Conservation (phyloP, 2,329 filamentous ascomycete genomes). For the Tetracladium maxilliforme region DNA sequence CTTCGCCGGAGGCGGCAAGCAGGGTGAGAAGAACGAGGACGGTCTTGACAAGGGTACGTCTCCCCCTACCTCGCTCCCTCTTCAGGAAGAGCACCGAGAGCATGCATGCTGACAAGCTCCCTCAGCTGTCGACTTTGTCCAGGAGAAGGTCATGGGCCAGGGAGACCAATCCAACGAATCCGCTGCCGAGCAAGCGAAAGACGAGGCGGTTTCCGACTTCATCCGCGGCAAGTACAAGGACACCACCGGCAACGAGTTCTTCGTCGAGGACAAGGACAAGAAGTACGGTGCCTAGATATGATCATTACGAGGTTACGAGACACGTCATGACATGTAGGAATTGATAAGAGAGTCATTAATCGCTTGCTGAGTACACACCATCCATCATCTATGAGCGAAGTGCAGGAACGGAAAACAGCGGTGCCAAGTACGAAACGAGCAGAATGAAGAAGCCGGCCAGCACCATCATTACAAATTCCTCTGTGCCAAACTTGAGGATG, state of each 20-base stretch:
- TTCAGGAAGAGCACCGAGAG: slow-evolving; percentile 3
- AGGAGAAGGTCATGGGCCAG: slow-evolving; percentile 58
- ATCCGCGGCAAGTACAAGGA: slow-evolving; percentile 59
- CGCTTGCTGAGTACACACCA: too few relatives aligned
- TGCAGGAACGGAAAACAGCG: too few relatives aligned
- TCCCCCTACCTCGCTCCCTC: background rate
- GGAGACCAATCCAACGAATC: slow-evolving; percentile 59
- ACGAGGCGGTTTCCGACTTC: slow-evolving; percentile 62
- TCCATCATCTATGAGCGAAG: too few relatives aligned
- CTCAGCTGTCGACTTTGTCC: slow-evolving; percentile 60
- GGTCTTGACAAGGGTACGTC: slow-evolving; percentile 61
- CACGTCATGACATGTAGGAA: too few relatives aligned
- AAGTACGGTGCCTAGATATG: slow-evolving; percentile 11
- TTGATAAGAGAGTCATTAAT: too few relatives aligned
- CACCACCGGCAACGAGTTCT: slow-evolving; percentile 52
- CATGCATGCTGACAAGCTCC: slow-evolving; percentile 5
- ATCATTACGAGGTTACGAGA: too few relatives aligned
- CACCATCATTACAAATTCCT: too few relatives aligned
- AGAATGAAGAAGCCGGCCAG: too few relatives aligned
- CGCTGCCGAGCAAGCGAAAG: slow-evolving; percentile 70
- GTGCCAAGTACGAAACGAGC: too few relatives aligned
- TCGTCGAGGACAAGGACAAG: slow-evolving; percentile 53
- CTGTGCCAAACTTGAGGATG: too few relatives aligned
- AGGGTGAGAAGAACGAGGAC: slow-evolving; percentile 74
- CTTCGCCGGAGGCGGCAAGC: slow-evolving; percentile 54